phyloP scores from a whole-genome alignment of 1,139 yeast species.

The Candida tetrigidarum region DNA sequence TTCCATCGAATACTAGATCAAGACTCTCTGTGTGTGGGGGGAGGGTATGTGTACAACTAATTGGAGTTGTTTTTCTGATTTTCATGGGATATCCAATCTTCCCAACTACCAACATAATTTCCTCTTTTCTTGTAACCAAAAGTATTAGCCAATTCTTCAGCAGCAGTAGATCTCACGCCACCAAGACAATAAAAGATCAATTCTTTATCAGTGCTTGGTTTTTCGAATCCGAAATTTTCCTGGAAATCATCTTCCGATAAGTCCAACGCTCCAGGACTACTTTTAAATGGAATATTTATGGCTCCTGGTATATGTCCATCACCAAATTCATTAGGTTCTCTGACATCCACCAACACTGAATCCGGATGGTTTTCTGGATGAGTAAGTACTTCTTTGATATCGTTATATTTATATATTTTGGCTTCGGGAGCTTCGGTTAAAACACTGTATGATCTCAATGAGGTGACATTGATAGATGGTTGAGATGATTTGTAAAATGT shows the following conservation, averaged over 20 bases:
- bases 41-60: too few species aligned
- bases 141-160: constrained; percentile 89
- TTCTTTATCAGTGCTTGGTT: constrained; percentile 74
- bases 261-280: constrained; percentile 93
- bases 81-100: constrained; percentile 76
- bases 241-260: constrained; percentile 78
- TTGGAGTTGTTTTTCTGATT: too few species aligned
- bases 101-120: constrained; percentile 81
- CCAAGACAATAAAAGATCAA: constrained; percentile 91
- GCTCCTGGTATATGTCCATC: constrained; percentile 82
- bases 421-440: constrained; percentile 47
- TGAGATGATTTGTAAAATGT: constrained; percentile 8
- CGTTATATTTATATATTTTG: constrained; percentile 57
- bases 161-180: constrained; percentile 89
- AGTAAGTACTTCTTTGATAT: constrained; percentile 52
- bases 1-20: not conserved
- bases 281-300: constrained; percentile 85
- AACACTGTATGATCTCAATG: constrained; percentile 29
- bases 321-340: constrained; percentile 84
- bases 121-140: constrained; percentile 84
- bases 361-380: constrained; percentile 41
- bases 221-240: constrained; percentile 80
- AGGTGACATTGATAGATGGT: not conserved
- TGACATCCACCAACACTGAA: constrained; percentile 76
- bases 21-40: not conserved